Conservation (phyloP, 352 stramenopile species). For the Phytophthora multivora region DNA sequence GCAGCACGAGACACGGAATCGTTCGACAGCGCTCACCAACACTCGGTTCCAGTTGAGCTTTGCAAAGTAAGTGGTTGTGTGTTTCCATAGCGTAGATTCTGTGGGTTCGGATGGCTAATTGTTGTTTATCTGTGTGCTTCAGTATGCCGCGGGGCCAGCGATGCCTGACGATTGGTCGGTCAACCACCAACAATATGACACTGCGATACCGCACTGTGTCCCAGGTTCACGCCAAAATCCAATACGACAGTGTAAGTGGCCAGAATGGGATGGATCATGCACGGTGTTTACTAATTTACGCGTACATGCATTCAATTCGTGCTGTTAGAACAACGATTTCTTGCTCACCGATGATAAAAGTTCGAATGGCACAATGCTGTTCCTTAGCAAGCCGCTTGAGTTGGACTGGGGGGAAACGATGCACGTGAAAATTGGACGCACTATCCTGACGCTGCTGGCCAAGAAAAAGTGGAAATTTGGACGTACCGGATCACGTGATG, state of each 20-base stretch:
- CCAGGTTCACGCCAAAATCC: conserved; percentile 83
- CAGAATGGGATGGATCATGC: not conserved
- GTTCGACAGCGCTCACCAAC: conserved; percentile 86
- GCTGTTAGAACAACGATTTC: conserved; percentile 70
- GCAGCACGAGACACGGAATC: conserved; percentile 86
- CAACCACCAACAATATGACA: conserved; percentile 87
- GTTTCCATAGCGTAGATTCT: not conserved
- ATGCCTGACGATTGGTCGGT: conserved; percentile 79
- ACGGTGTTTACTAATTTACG: conserved; percentile 1
- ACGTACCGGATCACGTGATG: conserved; percentile 39
- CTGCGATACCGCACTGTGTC: conserved; percentile 87
- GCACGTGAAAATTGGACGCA: conserved; percentile 86
- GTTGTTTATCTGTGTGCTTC: conserved; percentile 6
- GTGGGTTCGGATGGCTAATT: conserved; percentile 7
- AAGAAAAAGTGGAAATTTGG: conserved; percentile 88
- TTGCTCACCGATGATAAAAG: conserved; percentile 74
- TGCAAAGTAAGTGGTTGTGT: conserved; percentile 68
- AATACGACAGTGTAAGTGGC: conserved; percentile 75
- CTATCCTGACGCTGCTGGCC: conserved; percentile 81
- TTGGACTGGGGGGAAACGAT: conserved; percentile 85
- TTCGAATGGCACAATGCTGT: conserved; percentile 89
- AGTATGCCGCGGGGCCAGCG: conserved; percentile 73
- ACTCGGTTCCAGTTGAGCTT: conserved; percentile 94
- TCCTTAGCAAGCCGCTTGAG: conserved; percentile 78
- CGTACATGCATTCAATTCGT: conserved; percentile 4